Evolutionary conservation across 202 grass and related monocot genomes (phyloP), one percentile per base, ranked within the genome.

Genomic region (Setaria viridis): DNA sequence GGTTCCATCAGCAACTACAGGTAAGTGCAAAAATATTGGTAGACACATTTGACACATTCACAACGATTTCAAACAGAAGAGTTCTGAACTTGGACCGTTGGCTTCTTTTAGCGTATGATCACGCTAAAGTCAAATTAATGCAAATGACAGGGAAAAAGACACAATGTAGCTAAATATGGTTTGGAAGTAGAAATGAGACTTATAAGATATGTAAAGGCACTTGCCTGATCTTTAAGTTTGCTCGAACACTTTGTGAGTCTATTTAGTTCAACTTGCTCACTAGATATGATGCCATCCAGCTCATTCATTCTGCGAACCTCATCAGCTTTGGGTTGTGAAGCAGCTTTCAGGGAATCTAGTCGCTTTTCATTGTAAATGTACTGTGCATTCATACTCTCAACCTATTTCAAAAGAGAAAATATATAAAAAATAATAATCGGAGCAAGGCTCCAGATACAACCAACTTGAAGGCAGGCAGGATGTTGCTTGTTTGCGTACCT

Each of bases 221-320:
- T 80, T 90, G 89, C 97, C 91, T 93, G 78, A 67, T 94, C 88
- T 84, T 99, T 94, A 58, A 99, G 88, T 79, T 95, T 96, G 76
- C 93, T 93, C 59, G 93, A 99, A 84, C 85, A 88, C 86, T 93
- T 91, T 20, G 69, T 80, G 63, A 99, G 88, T 77, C 84, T 96
- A 49, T 94, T 83, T 78, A 95, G 62, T 84, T 96, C 92, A 48
- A 20, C 84, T 87, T 90, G 87, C 73, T 99, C 92, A 53, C 37
- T 67, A 83, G 85, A 90, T 77, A 94, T 88, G 66, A 96, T 82
- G 43, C 4, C 59, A 79, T 93, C 90, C 74, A 99, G 70, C 72
- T 94, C 92, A 69, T 94, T 74, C 74, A 99, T 82, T 65, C 88
- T 91, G 58, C 45, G 9, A 54, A 96, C 19, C 84, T 96, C 93